A percentile compares a stretch with the other conserved stretches of the same genome.
phyloP scores from a whole-genome alignment of 1,284 basidiomycete genomes.

The Lignosus rhinocerotis region DNA sequence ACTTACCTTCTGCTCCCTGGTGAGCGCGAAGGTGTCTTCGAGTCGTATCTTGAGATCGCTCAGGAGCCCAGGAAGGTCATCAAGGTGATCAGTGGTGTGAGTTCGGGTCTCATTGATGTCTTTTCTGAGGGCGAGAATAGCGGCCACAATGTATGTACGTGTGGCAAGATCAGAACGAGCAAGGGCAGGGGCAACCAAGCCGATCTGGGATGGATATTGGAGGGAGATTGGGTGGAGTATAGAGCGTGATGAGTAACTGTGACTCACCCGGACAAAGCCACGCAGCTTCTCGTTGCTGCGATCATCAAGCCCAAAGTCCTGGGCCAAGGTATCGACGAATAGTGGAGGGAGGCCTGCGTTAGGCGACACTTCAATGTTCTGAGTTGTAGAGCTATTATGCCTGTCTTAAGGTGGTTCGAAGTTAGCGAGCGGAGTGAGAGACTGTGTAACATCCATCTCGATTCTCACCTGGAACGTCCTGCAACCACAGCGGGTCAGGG shows the following conservation, averaged over 20 bases:
- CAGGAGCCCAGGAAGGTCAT: not conserved
- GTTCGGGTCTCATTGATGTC: not conserved
- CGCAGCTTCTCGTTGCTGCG: not conserved
- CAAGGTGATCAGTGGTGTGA: not conserved
- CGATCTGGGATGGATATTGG: not conserved
- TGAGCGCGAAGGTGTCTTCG: not conserved
- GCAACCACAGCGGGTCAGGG: no score
- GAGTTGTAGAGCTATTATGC: not conserved
- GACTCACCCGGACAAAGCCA: not conserved
- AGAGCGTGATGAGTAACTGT: not conserved
- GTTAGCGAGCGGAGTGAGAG: not conserved
- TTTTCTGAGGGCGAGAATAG: not conserved
- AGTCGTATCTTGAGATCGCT: constrained; percentile 1
- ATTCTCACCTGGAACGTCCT: no score
- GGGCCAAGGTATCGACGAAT: not conserved
- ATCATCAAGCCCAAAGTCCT: not conserved
- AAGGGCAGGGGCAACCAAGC: not conserved
- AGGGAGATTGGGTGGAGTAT: not conserved
- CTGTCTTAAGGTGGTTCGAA: not conserved
- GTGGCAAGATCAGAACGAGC: not conserved
- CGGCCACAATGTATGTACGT: not conserved
- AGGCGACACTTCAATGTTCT: not conserved
- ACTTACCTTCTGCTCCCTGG: not conserved
- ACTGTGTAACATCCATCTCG: no score
- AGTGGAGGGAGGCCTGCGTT: not conserved